Conservation (phyloP, 2,329 filamentous ascomycete species). For the Fusarium pseudograminearum region DNA sequence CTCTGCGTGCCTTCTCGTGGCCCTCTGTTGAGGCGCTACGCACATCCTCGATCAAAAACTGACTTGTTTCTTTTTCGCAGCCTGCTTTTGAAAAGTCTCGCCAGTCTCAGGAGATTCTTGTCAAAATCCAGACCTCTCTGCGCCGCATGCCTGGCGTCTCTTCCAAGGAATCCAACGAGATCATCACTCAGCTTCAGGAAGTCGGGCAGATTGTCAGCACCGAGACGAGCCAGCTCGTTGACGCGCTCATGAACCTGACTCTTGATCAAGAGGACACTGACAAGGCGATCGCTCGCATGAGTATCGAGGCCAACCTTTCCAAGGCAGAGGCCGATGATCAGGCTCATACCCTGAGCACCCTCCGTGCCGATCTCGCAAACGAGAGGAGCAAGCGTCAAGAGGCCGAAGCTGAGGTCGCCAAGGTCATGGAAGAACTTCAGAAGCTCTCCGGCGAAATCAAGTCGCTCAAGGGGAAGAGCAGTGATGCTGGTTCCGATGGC, state of each 20-base stretch:
- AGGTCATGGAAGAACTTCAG: constrained; percentile 47
- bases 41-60: background rate
- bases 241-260: constrained; percentile 53
- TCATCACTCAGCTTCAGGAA: constrained; percentile 53
- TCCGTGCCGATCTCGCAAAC: constrained; percentile 49
- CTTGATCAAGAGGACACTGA: constrained; percentile 56
- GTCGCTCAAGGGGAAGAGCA: constrained; percentile 45
- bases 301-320: constrained; percentile 54
- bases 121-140: constrained; percentile 55
- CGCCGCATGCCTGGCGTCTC: constrained; percentile 56
- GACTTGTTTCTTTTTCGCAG: constrained; percentile 34
- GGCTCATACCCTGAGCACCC: constrained; percentile 49
- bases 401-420: constrained; percentile 47
- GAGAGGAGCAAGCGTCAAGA: constrained; percentile 51
- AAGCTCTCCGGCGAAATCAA: constrained; percentile 48
- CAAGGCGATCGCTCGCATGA: constrained; percentile 55
- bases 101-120: constrained; percentile 52
- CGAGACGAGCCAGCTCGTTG: constrained; percentile 56
- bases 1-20: background rate
- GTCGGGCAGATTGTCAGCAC: constrained; percentile 54
- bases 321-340: constrained; percentile 53
- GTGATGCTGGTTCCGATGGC: constrained; percentile 32
- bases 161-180: constrained; percentile 51
- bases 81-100: constrained; percentile 53
- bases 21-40: background rate